Evolutionary conservation across 2,329 filamentous ascomycete genomes (phyloP).

Genomic region (Emergomyces pasteurianus): DNA sequence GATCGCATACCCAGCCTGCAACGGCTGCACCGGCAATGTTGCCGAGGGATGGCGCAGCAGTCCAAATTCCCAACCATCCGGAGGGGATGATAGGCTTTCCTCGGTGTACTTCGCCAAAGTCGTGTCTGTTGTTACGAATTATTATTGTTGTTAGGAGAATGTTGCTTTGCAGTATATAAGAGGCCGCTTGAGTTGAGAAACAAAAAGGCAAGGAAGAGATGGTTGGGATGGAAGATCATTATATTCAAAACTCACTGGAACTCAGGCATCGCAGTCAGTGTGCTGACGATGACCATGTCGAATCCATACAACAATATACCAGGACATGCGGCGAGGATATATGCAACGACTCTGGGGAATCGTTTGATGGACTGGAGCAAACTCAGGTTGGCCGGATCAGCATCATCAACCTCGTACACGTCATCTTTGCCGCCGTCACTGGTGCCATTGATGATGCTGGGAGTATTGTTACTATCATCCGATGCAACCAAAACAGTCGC

Average conservation of each 20-base stretch:
- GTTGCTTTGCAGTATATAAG: too few relatives aligned
- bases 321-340: constrained; percentile 7
- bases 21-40: constrained; percentile 27
- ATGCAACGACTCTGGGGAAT: constrained; percentile 9
- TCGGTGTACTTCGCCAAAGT: constrained; percentile 24
- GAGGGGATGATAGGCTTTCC: constrained; percentile 30
- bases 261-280: constrained; percentile 11
- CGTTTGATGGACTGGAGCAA: constrained; percentile 8
- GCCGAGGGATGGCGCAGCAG: constrained; percentile 28
- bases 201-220: too few relatives aligned
- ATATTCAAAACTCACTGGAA: constrained; percentile 11
- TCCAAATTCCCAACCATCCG: constrained; percentile 37
- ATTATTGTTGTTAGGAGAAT: too few relatives aligned
- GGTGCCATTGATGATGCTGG: background rate
- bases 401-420: background rate
- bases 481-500: too few relatives aligned
- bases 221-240: too few relatives aligned
- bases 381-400: constrained; percentile 3
- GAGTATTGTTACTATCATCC: background rate
- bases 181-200: too few relatives aligned
- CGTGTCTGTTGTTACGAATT: constrained; percentile 11
- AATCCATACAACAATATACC: constrained; percentile 12
- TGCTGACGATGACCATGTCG: constrained; percentile 12
- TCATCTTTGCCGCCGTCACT: background rate
- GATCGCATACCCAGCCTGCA: constrained; percentile 32